phyloP scores from a whole-genome alignment of 768 basidiomycete species.

The Agaricus subrufescens region DNA sequence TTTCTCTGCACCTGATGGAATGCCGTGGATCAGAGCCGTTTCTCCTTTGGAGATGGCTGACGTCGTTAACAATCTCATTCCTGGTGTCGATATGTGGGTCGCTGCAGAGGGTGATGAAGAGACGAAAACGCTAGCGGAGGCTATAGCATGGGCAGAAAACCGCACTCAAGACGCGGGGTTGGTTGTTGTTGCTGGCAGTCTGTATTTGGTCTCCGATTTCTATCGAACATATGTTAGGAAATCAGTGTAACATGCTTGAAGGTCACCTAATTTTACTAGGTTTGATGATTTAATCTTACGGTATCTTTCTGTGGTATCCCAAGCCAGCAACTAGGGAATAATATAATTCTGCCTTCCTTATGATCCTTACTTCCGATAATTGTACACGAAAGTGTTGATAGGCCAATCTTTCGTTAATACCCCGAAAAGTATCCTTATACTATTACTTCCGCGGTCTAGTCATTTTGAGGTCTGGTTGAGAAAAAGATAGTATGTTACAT shows the following conservation, averaged over 20 bases:
- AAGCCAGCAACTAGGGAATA: too few species aligned
- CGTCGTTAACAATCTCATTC: constrained; percentile 38
- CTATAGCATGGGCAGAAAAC: constrained; percentile 33
- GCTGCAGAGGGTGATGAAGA: constrained; percentile 12
- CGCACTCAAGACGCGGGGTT: constrained; percentile 32
- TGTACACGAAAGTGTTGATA: too few species aligned
- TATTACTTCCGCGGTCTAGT: too few species aligned
- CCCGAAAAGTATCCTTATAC: too few species aligned
- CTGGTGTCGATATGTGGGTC: constrained; percentile 15
- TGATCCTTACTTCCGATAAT: too few species aligned
- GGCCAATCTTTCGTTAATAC: too few species aligned
- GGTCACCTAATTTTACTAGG: not conserved
- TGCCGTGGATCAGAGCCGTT: constrained; percentile 89
- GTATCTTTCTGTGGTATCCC: too few species aligned
- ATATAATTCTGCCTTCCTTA: too few species aligned
- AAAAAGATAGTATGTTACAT: too few species aligned
- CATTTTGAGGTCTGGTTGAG: too few species aligned
- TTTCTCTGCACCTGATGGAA: constrained; percentile 79
- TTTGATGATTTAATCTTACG: not conserved
- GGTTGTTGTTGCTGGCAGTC: constrained; percentile 80
- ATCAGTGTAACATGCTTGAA: not conserved
- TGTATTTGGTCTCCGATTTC: constrained; percentile 93
- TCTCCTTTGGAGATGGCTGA: constrained; percentile 43
- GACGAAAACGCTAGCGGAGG: constrained; percentile 25
- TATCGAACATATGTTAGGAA: constrained; percentile 42